Base-by-base conservation (phyloP, 2,329 filamentous ascomycete species). In the Aspergillus oerlinghausenensis region DNA sequence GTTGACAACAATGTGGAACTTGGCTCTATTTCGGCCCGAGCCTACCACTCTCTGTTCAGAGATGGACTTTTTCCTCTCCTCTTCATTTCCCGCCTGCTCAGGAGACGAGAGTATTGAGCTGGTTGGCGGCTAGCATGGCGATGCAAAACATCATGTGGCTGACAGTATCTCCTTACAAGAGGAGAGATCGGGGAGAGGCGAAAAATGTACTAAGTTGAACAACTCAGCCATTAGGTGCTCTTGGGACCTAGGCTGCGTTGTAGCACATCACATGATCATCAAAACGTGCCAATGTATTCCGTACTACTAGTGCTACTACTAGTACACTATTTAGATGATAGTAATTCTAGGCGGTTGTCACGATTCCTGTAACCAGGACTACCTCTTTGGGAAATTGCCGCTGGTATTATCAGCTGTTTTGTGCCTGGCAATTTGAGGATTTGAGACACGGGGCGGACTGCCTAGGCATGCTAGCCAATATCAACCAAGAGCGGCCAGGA, bases 231-330 rank as follows among this genome's bases (percentile, higher is more conserved):
- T 57, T 52, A 59, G 57, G 38, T 55, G 55, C 55, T 54, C 50
- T n/a, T 28, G 28, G 50, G 32, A 29, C 29, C 45, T 51, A 49
- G 50, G 55, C 51, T 50, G 55, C 45, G 50, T 59, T 47, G 50
- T 58, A 57, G 50, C 60, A 58, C 53, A 68, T 70, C 66, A 70
- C 67, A 65, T 69, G 67, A 67, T 66, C 63, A 58, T 52, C 56
- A 56, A 66, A 68, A 68, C 65, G 63, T 69, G 65, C 54, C 51
- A n/a, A n/a, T 58, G 60, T 67, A 60, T 54, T 57, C 50, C 58
- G 59, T 67, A 60, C 55, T 57, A 65, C 60, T 63, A 23, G 8
- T 21, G 19, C 42, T 19, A 19, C 10, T 5, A 25, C 25, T 23
- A 21, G 21, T 21, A 23, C 23, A 53, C 49, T 50, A 51, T 55